Evolutionary conservation across 106 monocot genomes (phyloP).

Genomic region (Alisma plantagoaquatica): DNA sequence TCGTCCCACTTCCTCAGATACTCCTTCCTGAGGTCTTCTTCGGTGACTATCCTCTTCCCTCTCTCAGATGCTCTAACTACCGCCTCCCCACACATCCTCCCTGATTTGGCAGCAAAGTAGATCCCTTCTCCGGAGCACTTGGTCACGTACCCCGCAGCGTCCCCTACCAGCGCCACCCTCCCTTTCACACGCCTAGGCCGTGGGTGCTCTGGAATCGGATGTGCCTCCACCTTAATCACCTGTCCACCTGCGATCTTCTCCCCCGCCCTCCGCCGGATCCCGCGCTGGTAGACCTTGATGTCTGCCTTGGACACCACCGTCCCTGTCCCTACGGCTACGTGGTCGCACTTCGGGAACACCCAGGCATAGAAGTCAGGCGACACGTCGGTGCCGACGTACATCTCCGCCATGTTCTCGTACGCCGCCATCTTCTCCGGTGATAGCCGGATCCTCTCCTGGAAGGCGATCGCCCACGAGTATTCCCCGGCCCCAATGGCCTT

Average conservation of each 20-base stretch:
- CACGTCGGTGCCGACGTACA: conserved; percentile 85
- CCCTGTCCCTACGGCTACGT: conserved; percentile 90
- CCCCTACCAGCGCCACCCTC: conserved; percentile 74
- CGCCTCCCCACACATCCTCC: conserved; percentile 81
- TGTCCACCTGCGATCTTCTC: conserved; percentile 56
- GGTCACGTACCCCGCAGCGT: conserved; percentile 87
- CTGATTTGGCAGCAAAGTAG: conserved; percentile 83
- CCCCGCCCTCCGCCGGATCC: conserved; percentile 28
- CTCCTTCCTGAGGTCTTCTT: conserved; percentile 42
- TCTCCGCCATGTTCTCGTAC: conserved; percentile 78
- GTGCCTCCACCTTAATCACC: conserved; percentile 70
- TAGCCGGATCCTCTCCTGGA: conserved; percentile 85
- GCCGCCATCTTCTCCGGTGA: conserved; percentile 43
- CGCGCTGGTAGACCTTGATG: conserved; percentile 51
- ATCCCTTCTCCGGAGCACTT: conserved; percentile 86
- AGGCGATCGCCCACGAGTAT: conserved; percentile 74
- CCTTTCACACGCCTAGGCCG: conserved; percentile 58
- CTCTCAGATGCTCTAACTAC: conserved; percentile 36
- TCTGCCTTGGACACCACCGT: conserved; percentile 37
- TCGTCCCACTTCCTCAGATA: conserved; percentile 69
- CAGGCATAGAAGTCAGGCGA: conserved; percentile 91
- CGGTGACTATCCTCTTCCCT: conserved; percentile 29
- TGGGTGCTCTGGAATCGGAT: conserved; percentile 94
- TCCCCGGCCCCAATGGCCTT: conserved; percentile 48
- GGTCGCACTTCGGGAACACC: conserved; percentile 98